Conservation (phyloP, 495 filamentous ascomycete species). For the Talaromyces proteolyticus region DNA sequence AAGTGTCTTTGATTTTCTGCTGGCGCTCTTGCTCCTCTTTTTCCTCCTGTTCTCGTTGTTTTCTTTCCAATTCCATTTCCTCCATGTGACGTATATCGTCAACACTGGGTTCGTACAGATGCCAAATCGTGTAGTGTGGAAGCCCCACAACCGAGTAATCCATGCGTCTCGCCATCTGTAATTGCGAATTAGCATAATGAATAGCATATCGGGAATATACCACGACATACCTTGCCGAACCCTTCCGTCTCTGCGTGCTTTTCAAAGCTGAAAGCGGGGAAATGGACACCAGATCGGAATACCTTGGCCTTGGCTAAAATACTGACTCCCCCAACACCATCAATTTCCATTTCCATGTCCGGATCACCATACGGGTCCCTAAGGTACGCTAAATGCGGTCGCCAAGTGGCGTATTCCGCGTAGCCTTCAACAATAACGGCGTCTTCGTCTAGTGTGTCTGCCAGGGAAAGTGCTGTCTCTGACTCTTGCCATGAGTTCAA, state of each 20-base stretch:
- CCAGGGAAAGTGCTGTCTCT: slow-evolving; percentile 88
- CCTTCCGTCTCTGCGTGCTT: slow-evolving; percentile 98
- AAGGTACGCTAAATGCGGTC: slow-evolving; percentile 94
- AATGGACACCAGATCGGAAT: slow-evolving; percentile 92
- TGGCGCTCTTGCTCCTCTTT: slow-evolving; percentile 42
- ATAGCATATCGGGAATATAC: not conserved
- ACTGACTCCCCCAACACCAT: slow-evolving; percentile 94
- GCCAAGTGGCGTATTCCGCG: slow-evolving; percentile 98
- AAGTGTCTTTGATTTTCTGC: slow-evolving; percentile 65
- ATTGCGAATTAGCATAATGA: slow-evolving; percentile 22
- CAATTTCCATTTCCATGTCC: slow-evolving; percentile 99
- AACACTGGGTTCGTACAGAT: slow-evolving; percentile 96
- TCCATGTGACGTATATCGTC: slow-evolving; percentile 98
- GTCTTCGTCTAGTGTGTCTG: slow-evolving; percentile 94
- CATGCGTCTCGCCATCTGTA: slow-evolving; percentile 94
- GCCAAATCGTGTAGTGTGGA: slow-evolving; percentile 99
- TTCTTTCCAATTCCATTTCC: slow-evolving; percentile 82
- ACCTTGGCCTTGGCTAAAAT: slow-evolving; percentile 95
- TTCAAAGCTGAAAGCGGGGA: slow-evolving; percentile 97
- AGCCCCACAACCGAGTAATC: slow-evolving; percentile 92
- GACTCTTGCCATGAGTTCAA: slow-evolving; percentile 99
- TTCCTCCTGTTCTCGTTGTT: slow-evolving; percentile 63
- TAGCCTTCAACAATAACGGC: slow-evolving; percentile 99
- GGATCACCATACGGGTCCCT: slow-evolving; percentile 96
- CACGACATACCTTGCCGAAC: slow-evolving; percentile 80